phyloP scores from a whole-genome alignment of 2,329 filamentous ascomycete species.

The Xylariaceae sp. region DNA sequence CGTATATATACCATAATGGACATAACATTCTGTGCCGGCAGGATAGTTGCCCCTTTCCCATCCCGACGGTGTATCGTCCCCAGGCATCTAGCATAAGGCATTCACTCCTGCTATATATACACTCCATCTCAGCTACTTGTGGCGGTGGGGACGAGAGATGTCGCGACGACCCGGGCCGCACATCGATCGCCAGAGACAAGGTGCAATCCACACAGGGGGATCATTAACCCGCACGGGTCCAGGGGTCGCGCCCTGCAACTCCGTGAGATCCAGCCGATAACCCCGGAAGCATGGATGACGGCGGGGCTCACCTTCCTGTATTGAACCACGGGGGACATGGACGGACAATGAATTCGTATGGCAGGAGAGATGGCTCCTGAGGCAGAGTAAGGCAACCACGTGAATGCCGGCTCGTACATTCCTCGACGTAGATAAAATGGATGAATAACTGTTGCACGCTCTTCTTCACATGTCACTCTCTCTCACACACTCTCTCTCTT shows the following conservation, averaged over 20 bases:
- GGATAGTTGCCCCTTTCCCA: too few species aligned
- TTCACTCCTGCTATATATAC: background rate
- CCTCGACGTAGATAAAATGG: background rate
- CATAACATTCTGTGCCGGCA: too few species aligned
- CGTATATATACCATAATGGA: too few species aligned
- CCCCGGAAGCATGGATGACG: slow-evolving; percentile 19
- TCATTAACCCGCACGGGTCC: slow-evolving; percentile 27
- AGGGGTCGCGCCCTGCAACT: slow-evolving; percentile 22
- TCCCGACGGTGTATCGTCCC: too few species aligned
- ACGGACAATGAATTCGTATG: slow-evolving; percentile 12
- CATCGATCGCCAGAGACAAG: background rate
- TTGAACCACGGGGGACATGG: slow-evolving; percentile 6
- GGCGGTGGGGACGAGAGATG: too few species aligned
- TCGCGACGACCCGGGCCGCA: background rate
- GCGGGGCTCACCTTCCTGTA: slow-evolving; percentile 25
- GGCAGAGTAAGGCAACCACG: background rate
- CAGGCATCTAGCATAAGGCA: background rate
- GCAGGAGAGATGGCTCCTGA: background rate
- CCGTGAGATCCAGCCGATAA: slow-evolving; percentile 25
- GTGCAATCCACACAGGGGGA: slow-evolving; percentile 23
- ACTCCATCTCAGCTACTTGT: too few species aligned
- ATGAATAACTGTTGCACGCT: slow-evolving; percentile 15
- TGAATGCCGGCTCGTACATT: background rate
- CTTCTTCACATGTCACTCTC: background rate
- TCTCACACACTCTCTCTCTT: background rate